These are phyloP conservation scores for Arabis hirsuta DNA, from an alignment of 345 rosid species.

Conservation along the genomic window DNA sequence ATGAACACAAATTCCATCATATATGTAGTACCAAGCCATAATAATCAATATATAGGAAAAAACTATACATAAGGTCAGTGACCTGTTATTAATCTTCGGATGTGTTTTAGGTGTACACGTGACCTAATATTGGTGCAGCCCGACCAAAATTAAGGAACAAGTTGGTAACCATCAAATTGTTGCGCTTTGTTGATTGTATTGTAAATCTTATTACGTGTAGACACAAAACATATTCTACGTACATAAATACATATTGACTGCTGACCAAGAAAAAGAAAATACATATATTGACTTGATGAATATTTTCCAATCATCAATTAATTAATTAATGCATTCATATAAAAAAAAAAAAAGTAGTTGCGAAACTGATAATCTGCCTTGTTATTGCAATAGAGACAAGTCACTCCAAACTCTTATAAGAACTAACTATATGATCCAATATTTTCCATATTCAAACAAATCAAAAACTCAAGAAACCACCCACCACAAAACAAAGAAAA, in stretches of 20 bases:
- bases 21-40: neutral
- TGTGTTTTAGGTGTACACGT: slow-evolving; percentile 37
- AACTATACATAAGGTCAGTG: slow-evolving; percentile 26
- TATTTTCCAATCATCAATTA: too few relatives aligned
- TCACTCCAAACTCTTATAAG: slow-evolving; percentile 51
- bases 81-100: slow-evolving; percentile 46
- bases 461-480: neutral
- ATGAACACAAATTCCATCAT: slow-evolving; percentile 4
- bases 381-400: slow-evolving; percentile 44
- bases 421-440: slow-evolving; percentile 14
- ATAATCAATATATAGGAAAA: neutral
- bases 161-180: slow-evolving; percentile 71
- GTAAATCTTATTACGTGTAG: neutral
- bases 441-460: slow-evolving; percentile 29
- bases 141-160: slow-evolving; percentile 31
- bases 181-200: slow-evolving; percentile 30
- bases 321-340: neutral
- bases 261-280: too few relatives aligned
- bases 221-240: neutral
- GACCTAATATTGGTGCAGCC: slow-evolving; percentile 43
- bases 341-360: slow-evolving; percentile 53
- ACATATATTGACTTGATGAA: too few relatives aligned
- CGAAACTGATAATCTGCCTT: slow-evolving; percentile 67
- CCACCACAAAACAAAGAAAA: neutral
- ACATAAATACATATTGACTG: slow-evolving; percentile 14